Percentiles rank a stretch among this genome's conserved stretches.
phyloP scores from a whole-genome alignment of 2,329 filamentous ascomycete species.

The Exophiala viscosa region DNA sequence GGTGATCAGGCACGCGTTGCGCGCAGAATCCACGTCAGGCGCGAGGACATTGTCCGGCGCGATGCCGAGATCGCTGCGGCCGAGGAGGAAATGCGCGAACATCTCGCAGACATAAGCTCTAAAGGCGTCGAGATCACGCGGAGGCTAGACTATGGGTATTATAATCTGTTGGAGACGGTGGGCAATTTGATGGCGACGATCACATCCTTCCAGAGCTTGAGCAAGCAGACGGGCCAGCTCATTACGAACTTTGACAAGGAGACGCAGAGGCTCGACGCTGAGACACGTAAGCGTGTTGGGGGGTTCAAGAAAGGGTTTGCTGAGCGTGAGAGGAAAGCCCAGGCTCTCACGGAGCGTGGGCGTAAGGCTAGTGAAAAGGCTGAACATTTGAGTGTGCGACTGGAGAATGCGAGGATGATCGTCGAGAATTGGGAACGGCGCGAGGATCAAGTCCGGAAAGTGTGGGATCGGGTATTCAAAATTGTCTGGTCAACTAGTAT shows the following conservation, averaged over 20 bases:
- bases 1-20: slow-evolving; percentile 17
- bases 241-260: slow-evolving; percentile 39
- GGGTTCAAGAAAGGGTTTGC: slow-evolving; percentile 37
- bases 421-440: slow-evolving; percentile 43
- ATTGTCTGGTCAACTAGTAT: slow-evolving; percentile 13
- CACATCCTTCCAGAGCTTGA: slow-evolving; percentile 40
- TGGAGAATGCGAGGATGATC: slow-evolving; percentile 38
- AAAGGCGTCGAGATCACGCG: slow-evolving; percentile 41
- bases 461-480: slow-evolving; percentile 17
- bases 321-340: slow-evolving; percentile 36
- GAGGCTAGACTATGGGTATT: slow-evolving; percentile 47
- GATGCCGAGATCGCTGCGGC: slow-evolving; percentile 19
- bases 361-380: slow-evolving; percentile 35
- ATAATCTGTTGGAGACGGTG: slow-evolving; percentile 45
- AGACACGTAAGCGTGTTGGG: slow-evolving; percentile 37
- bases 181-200: slow-evolving; percentile 40
- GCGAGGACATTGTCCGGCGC: slow-evolving; percentile 8
- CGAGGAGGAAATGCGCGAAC: slow-evolving; percentile 24
- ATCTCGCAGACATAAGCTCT: slow-evolving; percentile 18
- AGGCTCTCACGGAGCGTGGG: slow-evolving; percentile 40
- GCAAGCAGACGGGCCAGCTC: slow-evolving; percentile 35
- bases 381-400: slow-evolving; percentile 35
- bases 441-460: slow-evolving; percentile 34
- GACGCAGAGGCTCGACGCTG: slow-evolving; percentile 35
- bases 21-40: slow-evolving; percentile 19